Conservation (phyloP, 176 grass and related monocot species). For the Aegilops bicornis region DNA sequence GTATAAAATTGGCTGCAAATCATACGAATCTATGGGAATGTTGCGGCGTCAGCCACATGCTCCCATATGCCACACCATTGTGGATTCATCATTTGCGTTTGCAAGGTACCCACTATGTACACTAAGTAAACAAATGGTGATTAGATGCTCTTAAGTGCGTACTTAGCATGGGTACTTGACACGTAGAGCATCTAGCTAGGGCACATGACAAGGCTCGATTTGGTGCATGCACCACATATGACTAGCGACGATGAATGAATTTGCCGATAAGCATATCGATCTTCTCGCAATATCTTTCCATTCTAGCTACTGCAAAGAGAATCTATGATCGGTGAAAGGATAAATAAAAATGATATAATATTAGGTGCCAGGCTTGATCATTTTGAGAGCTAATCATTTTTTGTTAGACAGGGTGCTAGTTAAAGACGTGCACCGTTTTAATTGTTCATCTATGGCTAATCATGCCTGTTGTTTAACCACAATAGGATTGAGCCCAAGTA, state of each 20-base stretch:
- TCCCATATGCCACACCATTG: neutral
- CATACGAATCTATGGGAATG: constrained; percentile 9
- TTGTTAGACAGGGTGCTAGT: neutral
- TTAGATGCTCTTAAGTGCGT: neutral
- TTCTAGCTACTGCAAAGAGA: neutral
- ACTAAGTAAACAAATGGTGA: neutral
- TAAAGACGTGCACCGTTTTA: constrained; percentile 18
- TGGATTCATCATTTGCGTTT: neutral
- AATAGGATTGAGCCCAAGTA: neutral
- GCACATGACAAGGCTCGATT: constrained; percentile 24
- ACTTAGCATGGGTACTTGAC: constrained; percentile 10
- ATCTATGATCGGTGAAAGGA: constrained; percentile 36
- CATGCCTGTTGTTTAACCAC: neutral
- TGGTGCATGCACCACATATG: constrained; percentile 12
- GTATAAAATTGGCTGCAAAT: neutral
- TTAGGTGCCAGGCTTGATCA: neutral
- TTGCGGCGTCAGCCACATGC: neutral
- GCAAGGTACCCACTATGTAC: neutral
- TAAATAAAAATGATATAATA: neutral
- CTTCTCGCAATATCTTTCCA: neutral
- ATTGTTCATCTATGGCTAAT: constrained; percentile 12
- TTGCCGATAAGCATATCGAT: constrained; percentile 16
- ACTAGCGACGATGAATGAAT: constrained; percentile 4
- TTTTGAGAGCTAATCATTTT: constrained; percentile 22
- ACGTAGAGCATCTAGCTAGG: constrained; percentile 37